Conservation (phyloP, 306 rosid species). For the Parietaria judaica region DNA sequence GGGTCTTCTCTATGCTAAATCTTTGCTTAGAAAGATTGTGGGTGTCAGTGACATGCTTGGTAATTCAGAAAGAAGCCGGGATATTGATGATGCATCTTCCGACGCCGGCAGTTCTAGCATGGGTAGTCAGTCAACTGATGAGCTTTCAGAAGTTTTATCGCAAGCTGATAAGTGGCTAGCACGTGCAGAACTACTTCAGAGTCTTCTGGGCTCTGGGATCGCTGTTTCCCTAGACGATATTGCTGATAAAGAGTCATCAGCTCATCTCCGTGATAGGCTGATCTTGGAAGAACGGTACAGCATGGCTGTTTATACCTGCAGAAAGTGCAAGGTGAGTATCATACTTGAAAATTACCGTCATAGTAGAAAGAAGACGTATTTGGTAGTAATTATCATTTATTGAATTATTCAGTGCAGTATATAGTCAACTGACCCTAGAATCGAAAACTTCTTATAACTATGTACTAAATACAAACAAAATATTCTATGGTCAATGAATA, state of each 20-base stretch:
- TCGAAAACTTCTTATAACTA: too few relatives aligned
- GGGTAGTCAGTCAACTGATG: constrained; percentile 86
- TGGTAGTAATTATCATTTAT: too few relatives aligned
- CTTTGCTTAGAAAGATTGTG: constrained; percentile 75
- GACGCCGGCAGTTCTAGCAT: constrained; percentile 97
- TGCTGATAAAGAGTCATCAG: constrained; percentile 88
- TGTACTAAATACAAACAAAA: too few relatives aligned
- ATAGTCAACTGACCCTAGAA: too few relatives aligned
- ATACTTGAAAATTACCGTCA: not conserved
- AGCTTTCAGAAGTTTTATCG: constrained; percentile 68
- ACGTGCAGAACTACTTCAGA: constrained; percentile 93
- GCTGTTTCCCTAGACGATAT: constrained; percentile 96
- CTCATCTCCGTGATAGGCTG: constrained; percentile 87
- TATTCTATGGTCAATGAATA: too few relatives aligned
- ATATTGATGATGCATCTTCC: constrained; percentile 79
- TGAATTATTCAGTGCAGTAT: too few relatives aligned
- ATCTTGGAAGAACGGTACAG: constrained; percentile 81
- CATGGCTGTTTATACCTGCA: constrained; percentile 97
- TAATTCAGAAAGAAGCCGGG: constrained; percentile 75
- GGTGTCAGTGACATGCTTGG: constrained; percentile 56
- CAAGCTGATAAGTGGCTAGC: constrained; percentile 81
- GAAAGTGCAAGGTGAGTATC: constrained; percentile 80
- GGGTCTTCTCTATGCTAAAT: constrained; percentile 82
- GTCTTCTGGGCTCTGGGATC: constrained; percentile 93
- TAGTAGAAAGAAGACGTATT: too few relatives aligned